A percentile compares a stretch with the other conserved stretches of the same genome.
Conservation (phyloP, 768 basidiomycete genomes). For the Lepiota venenata region DNA sequence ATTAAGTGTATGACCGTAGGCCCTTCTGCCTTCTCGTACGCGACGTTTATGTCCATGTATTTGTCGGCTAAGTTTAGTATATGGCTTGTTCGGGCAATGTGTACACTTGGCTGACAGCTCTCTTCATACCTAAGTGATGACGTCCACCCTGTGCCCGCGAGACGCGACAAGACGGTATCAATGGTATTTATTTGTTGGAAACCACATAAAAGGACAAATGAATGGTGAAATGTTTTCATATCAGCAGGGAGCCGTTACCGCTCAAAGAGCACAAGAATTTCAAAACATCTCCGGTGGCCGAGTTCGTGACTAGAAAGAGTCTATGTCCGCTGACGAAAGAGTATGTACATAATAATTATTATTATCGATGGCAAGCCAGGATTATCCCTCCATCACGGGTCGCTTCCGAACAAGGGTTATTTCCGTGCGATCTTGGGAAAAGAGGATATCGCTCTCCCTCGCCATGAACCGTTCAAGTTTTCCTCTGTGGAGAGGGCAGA, state of each 20-base stretch:
- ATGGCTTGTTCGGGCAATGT: slow-evolving; percentile 6
- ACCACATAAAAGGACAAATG: slow-evolving; percentile 7
- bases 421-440: slow-evolving; percentile 68
- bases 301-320: neutral
- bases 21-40: neutral
- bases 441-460: slow-evolving; percentile 55
- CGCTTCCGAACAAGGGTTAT: slow-evolving; percentile 43
- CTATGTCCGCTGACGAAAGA: slow-evolving; percentile 2
- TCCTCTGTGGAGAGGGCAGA: slow-evolving; percentile 31
- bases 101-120: slow-evolving; percentile 1
- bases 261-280: neutral
- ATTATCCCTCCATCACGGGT: slow-evolving; percentile 67
- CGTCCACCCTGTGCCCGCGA: neutral
- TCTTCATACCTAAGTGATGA: slow-evolving; percentile 3
- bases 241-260: neutral
- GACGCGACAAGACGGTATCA: neutral
- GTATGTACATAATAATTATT: too few species aligned
- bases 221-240: slow-evolving; percentile 1
- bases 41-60: slow-evolving; percentile 6
- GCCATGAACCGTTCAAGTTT: slow-evolving; percentile 57
- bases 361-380: neutral
- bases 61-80: neutral
- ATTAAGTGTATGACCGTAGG: neutral
- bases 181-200: neutral
- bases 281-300: slow-evolving; percentile 3